phyloP scores from a whole-genome alignment of 108 stramenopile genomes.

The Cyclotella baltica region DNA sequence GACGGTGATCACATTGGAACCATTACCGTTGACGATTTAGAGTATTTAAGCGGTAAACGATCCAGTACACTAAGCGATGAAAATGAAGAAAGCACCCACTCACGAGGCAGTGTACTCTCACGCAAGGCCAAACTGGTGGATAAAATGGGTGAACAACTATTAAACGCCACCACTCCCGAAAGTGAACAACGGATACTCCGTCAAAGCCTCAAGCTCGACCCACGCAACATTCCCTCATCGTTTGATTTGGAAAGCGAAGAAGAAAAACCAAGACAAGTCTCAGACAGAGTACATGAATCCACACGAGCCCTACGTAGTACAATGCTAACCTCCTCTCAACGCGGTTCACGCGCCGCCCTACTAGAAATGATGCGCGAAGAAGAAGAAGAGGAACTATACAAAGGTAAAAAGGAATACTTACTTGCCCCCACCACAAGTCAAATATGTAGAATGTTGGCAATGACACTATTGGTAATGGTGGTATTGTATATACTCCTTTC shows the following conservation, averaged over 20 bases:
- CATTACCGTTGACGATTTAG: constrained; percentile 22
- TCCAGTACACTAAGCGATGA: background rate
- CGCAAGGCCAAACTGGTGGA: constrained; percentile 1
- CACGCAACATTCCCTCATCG: background rate
- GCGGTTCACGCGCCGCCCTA: constrained; percentile 12
- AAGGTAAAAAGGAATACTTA: constrained; percentile 4
- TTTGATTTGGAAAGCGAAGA: background rate
- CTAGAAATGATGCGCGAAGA: constrained; percentile 21
- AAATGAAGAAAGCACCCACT: too few species aligned
- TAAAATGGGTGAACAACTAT: constrained; percentile 33
- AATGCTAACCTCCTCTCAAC: constrained; percentile 20
- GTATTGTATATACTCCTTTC: constrained; percentile 22
- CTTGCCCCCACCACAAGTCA: constrained; percentile 13
- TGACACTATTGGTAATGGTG: constrained; percentile 24
- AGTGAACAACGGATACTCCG: constrained; percentile 18
- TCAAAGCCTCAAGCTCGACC: constrained; percentile 21
- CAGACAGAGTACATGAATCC: constrained; percentile 34
- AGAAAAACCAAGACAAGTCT: background rate
- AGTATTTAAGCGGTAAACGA: constrained; percentile 15
- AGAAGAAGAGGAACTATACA: background rate
- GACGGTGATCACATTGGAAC: constrained; percentile 3
- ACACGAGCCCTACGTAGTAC: constrained; percentile 32
- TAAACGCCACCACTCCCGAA: constrained; percentile 5
- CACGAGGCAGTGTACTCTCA: background rate
- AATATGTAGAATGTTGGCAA: constrained; percentile 15